phyloP scores from a whole-genome alignment of 2,329 filamentous ascomycete species.

The Hypoxylon sp. region DNA sequence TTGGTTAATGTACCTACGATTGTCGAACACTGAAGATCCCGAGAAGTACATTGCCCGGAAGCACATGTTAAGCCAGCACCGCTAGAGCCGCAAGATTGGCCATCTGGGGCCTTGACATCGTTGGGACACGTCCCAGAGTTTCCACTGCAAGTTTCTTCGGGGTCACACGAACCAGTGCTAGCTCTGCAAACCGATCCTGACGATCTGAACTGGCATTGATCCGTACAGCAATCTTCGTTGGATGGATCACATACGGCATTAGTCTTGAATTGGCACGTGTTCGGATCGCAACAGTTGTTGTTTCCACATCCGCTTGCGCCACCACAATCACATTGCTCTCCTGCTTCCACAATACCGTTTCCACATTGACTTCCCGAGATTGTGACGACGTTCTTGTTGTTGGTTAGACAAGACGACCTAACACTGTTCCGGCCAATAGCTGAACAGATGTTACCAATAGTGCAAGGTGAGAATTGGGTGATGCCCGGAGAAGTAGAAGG shows the following conservation, averaged over 20 bases:
- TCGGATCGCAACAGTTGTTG: constrained; percentile 87
- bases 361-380: constrained; percentile 90
- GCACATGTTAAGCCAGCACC: constrained; percentile 81
- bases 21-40: constrained; percentile 88
- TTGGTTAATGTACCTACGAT: constrained; percentile 82
- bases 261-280: constrained; percentile 86
- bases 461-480: constrained; percentile 86
- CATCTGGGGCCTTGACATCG: constrained; percentile 79
- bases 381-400: constrained; percentile 86
- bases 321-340: constrained; percentile 97
- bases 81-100: constrained; percentile 75
- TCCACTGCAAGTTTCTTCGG: constrained; percentile 86
- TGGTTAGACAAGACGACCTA: constrained; percentile 82
- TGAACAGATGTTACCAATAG: constrained; percentile 93
- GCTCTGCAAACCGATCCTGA: constrained; percentile 82
- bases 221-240: constrained; percentile 86
- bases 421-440: constrained; percentile 84
- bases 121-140: constrained; percentile 78
- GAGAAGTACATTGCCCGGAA: constrained; percentile 93
- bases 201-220: constrained; percentile 75
- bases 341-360: constrained; percentile 95
- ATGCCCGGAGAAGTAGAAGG: constrained; percentile 84
- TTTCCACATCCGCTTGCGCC: constrained; percentile 77
- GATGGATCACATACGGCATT: constrained; percentile 83
- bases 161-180: constrained; percentile 86